phyloP scores from a whole-genome alignment of 2,329 filamentous ascomycete genomes.

The Dothistroma septosporum region DNA sequence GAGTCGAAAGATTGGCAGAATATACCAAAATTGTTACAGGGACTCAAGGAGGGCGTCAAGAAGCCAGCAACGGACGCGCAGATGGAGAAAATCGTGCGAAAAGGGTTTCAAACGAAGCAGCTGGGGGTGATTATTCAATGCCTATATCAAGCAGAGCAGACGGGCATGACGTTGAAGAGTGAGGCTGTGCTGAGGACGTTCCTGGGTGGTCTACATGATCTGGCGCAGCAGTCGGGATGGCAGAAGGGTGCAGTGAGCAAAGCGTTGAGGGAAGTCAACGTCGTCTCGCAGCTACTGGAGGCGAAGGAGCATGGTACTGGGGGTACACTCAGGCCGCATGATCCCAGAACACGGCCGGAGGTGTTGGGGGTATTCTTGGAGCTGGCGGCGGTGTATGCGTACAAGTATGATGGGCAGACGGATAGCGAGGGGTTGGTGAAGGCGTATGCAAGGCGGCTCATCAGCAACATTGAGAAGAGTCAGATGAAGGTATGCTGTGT shows the following conservation, averaged over 20 bases:
- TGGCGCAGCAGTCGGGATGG: slow-evolving; percentile 36
- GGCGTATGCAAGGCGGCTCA: slow-evolving; percentile 38
- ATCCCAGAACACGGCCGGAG: slow-evolving; percentile 35
- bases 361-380: slow-evolving; percentile 44
- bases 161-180: slow-evolving; percentile 34
- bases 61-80: slow-evolving; percentile 16
- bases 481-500: slow-evolving; percentile 11
- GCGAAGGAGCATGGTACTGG: slow-evolving; percentile 37
- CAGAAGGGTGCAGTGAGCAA: slow-evolving; percentile 36
- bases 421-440: slow-evolving; percentile 39
- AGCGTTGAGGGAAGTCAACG: slow-evolving; percentile 38
- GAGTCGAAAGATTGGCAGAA: slow-evolving; percentile 34
- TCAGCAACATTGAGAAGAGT: slow-evolving; percentile 29
- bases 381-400: slow-evolving; percentile 40
- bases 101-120: slow-evolving; percentile 29
- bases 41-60: slow-evolving; percentile 28
- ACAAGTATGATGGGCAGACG: slow-evolving; percentile 31
- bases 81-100: slow-evolving; percentile 35
- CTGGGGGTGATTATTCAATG: slow-evolving; percentile 32
- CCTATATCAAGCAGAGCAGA: slow-evolving; percentile 31
- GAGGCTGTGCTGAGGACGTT: slow-evolving; percentile 33
- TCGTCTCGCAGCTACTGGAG: slow-evolving; percentile 42
- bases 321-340: slow-evolving; percentile 18
- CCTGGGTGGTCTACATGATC: slow-evolving; percentile 35
- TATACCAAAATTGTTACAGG: slow-evolving; percentile 32